A percentile compares a stretch with the other conserved stretches of the same genome.
phyloP scores from a whole-genome alignment of 345 rosid species.

The Eucalyptus erythrocorys region DNA sequence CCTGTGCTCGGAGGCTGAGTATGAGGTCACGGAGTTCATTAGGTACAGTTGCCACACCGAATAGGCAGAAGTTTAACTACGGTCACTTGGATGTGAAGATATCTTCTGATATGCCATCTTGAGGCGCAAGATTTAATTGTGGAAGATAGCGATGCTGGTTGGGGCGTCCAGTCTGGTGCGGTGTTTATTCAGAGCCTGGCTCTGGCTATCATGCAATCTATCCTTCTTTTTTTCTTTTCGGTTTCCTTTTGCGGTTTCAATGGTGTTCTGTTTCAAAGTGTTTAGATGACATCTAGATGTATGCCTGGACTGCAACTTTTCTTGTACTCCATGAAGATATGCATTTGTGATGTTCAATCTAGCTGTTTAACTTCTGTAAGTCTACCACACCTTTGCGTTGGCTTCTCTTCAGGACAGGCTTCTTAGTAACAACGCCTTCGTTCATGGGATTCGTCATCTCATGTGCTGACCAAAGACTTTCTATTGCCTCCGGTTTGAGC shows the following conservation, averaged over 20 bases:
- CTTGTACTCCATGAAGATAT: background rate
- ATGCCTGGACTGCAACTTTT: background rate
- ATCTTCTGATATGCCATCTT: too few species aligned
- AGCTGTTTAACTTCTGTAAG: background rate
- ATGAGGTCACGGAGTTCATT: constrained; percentile 22
- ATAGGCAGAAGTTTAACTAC: background rate
- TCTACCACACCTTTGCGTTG: background rate
- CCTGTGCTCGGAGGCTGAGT: constrained; percentile 15
- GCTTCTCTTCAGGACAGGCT: background rate
- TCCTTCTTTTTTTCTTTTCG: background rate
- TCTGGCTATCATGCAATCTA: background rate
- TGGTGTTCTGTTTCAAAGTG: background rate
- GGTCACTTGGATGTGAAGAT: background rate
- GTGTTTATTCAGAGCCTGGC: background rate
- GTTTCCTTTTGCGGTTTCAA: background rate
- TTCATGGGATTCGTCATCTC: too few species aligned
- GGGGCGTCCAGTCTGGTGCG: too few species aligned
- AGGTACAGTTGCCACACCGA: constrained; percentile 24
- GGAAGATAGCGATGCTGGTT: too few species aligned
- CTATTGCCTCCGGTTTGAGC: too few species aligned
- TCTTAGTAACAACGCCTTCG: too few species aligned
- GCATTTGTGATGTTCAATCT: background rate
- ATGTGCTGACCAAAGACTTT: too few species aligned
- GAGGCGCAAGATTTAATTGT: too few species aligned
- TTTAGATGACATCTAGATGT: background rate